Evolutionary conservation across 1,284 basidiomycete genomes (phyloP).

Genomic region (Fomes fomentarius): DNA sequence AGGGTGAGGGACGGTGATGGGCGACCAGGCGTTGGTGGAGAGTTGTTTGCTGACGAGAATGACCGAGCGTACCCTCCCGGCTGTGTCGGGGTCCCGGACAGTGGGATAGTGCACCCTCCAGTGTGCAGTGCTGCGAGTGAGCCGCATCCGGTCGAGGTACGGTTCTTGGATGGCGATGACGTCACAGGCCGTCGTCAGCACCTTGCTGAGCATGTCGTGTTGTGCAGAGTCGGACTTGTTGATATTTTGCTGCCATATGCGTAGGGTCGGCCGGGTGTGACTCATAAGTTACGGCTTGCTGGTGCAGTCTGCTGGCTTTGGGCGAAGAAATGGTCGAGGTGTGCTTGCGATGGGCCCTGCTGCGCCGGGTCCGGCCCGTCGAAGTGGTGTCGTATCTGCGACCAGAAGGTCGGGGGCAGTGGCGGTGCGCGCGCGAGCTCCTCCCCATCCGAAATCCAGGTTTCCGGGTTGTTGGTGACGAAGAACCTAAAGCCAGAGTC

Average conservation of each 20-base stretch:
- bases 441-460: constrained; percentile 14
- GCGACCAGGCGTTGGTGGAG: constrained; percentile 29
- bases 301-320: neutral
- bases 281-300: too few species aligned
- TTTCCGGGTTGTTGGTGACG: constrained; percentile 12
- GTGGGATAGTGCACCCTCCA: constrained; percentile 37
- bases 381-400: neutral
- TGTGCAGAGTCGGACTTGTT: constrained; percentile 32
- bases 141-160: constrained; percentile 25
- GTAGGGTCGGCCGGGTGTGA: too few species aligned
- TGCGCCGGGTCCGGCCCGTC: too few species aligned
- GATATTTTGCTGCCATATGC: constrained; percentile 33
- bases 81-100: constrained; percentile 7
- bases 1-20: constrained; percentile 22
- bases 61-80: constrained; percentile 25
- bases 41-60: constrained; percentile 34
- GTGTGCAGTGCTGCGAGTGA: constrained; percentile 15
- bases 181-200: constrained; percentile 27
- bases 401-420: constrained; percentile 1
- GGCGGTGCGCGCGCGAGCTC: constrained; percentile 3
- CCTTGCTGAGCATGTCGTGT: constrained; percentile 25
- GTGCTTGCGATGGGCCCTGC: too few species aligned
- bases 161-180: constrained; percentile 40
- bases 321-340: too few species aligned
- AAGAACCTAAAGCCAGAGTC: constrained; percentile 17